Base-by-base conservation (phyloP, 2,329 filamentous ascomycete species). In the Penicillium sp. region DNA sequence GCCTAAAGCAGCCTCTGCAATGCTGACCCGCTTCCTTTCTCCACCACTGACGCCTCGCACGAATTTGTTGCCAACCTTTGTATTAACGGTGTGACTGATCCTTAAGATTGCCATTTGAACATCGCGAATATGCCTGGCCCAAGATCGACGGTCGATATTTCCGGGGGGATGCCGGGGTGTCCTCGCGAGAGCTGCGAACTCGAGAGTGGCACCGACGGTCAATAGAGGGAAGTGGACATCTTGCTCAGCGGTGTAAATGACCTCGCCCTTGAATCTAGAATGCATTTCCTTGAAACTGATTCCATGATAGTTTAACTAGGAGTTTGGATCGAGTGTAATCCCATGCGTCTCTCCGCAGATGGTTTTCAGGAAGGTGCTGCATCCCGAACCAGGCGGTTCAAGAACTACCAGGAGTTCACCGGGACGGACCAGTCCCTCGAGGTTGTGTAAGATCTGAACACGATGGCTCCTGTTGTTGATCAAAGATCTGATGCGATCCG, bases 211-310 rank as follows among this genome's bases (percentile, higher is more conserved):
- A 48, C 87, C 87, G 24, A 92, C 88, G 1, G 83, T 86, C 64
- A 92, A 75, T 75, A 85, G 82, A 14, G 89, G 87, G 67, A 92
- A 91, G 72, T 92, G 88, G 3, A 89, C 85, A 68, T 93, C 90
- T 37, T 89, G 84, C 71, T 92, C 89, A 52, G 88, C 88, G 0
- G 88, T 91, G 76, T 92, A 92, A 69, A 92, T 90, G 55, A 87
- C 88, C 72, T 93, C 90, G 58, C 90, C 89, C 24, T 88, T 85
- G 73, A 91, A 89, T 58, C 83, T 76, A 14, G 82, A 83, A 75
- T 89, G 84, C 88, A 92, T 91, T 67, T 90, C 82, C 65, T 88
- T 74, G 26, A 47, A 46, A 14, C n/a, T 16, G 10, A 52, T 52
- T 8, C 50, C 43, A n/a, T 47, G 42, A 24, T 52, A 52, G n/a